These are phyloP conservation scores for Cotoneaster glaucophyllus DNA, from an alignment of 306 rosid species.

Conservation along the genomic window DNA sequence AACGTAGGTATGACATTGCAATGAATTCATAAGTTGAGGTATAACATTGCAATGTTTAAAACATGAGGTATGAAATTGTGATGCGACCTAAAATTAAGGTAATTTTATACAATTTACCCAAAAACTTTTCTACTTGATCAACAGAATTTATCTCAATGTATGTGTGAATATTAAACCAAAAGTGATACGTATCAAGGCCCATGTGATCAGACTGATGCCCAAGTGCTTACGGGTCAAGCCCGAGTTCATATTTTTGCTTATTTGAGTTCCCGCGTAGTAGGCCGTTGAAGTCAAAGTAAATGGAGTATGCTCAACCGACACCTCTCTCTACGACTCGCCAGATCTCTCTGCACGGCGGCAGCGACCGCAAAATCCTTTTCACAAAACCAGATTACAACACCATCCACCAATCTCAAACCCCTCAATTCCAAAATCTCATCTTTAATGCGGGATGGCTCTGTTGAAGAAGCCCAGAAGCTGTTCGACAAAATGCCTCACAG, in stretches of 20 bases:
- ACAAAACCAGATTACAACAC: not conserved
- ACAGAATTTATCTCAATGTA: no score
- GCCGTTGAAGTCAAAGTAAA: not conserved
- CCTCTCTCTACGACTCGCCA: conserved; percentile 4
- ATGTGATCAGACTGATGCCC: not conserved
- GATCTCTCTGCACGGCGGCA: conserved; percentile 10
- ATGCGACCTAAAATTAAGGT: no score
- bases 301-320: conserved; percentile 34
- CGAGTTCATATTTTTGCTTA: not conserved
- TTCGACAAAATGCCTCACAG: conserved; percentile 40
- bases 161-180: no score
- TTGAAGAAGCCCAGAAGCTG: conserved; percentile 37
- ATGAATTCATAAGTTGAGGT: no score
- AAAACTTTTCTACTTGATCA: no score
- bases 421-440: conserved; percentile 41
- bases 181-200: not conserved
- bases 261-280: not conserved
- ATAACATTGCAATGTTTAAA: no score
- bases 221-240: not conserved
- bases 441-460: conserved; percentile 28
- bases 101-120: no score
- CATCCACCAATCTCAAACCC: conserved; percentile 25
- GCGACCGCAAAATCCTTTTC: not conserved
- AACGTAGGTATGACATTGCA: no score
- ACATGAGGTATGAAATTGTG: no score